These are phyloP conservation scores for Colletotrichum theobromicola DNA, from an alignment of 2,329 filamentous ascomycete genomes.

Conservation along the genomic window DNA sequence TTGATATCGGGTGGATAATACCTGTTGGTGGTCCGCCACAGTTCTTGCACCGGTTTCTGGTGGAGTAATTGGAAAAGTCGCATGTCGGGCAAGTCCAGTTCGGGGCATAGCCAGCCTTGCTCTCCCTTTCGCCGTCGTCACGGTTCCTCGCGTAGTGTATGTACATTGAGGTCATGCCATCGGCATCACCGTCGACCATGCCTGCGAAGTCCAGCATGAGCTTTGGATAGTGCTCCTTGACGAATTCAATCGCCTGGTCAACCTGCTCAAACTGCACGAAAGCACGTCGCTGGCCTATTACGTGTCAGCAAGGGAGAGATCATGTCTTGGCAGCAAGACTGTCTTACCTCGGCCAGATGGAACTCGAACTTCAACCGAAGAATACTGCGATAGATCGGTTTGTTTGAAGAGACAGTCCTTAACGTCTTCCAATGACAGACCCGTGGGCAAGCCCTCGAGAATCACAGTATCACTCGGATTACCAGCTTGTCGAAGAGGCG, in stretches of 20 bases:
- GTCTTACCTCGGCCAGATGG: slow-evolving; percentile 27
- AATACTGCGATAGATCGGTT: slow-evolving; percentile 39
- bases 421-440: slow-evolving; percentile 57
- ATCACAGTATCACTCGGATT: slow-evolving; percentile 57
- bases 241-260: slow-evolving; percentile 44
- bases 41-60: slow-evolving; percentile 41
- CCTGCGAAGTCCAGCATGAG: slow-evolving; percentile 39
- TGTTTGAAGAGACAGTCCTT: slow-evolving; percentile 39
- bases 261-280: slow-evolving; percentile 48
- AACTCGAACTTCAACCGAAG: slow-evolving; percentile 43
- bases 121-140: slow-evolving; percentile 34
- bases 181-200: slow-evolving; percentile 42
- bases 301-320: neutral
- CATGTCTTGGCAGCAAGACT: too few relatives aligned
- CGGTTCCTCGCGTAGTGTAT: slow-evolving; percentile 46
- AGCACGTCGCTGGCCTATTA: slow-evolving; percentile 39
- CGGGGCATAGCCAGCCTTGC: slow-evolving; percentile 16
- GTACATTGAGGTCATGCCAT: slow-evolving; percentile 41
- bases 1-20: neutral
- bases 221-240: slow-evolving; percentile 48
- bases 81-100: slow-evolving; percentile 40
- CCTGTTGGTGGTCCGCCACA: slow-evolving; percentile 31
- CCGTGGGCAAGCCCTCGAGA: slow-evolving; percentile 57
- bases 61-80: slow-evolving; percentile 44
- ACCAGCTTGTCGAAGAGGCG: slow-evolving; percentile 40